A percentile compares a stretch with the other conserved stretches of the same genome.
Conservation (phyloP, 352 stramenopile genomes). For the Pythium vanterpoolii region DNA sequence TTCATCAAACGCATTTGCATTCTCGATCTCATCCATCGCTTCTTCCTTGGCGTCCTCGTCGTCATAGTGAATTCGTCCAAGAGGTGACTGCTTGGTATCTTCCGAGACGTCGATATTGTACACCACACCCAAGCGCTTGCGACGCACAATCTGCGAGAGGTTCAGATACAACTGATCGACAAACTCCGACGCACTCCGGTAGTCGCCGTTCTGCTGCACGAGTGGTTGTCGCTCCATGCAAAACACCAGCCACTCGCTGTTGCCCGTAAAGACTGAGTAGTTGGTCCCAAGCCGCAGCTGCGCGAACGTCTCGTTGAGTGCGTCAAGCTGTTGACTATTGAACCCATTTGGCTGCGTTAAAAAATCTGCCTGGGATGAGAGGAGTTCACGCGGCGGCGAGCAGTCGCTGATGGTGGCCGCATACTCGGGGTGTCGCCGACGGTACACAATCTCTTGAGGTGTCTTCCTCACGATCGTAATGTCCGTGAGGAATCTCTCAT, state of each 20-base stretch:
- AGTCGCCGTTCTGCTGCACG: background rate
- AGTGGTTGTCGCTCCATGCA: slow-evolving; percentile 4
- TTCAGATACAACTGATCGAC: slow-evolving; percentile 5
- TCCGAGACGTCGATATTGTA: slow-evolving; percentile 1
- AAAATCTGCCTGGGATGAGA: background rate
- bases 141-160: slow-evolving; percentile 3
- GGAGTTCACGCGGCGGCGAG: background rate
- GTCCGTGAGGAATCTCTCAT: slow-evolving; percentile 1
- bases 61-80: slow-evolving; percentile 8
- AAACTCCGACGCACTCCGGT: background rate
- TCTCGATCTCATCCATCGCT: background rate
- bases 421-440: background rate
- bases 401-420: background rate
- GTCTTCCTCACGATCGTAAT: slow-evolving; percentile 3
- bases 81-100: background rate
- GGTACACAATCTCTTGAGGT: background rate
- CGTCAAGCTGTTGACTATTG: background rate
- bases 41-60: background rate
- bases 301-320: background rate
- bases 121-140: background rate
- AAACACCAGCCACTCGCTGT: slow-evolving; percentile 2
- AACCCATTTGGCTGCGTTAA: background rate
- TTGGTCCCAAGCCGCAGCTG: slow-evolving; percentile 1
- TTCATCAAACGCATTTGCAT: background rate
- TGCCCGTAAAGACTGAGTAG: background rate